Conservation (phyloP, 352 stramenopile species). For the Phytophthora macrochlamydospora region DNA sequence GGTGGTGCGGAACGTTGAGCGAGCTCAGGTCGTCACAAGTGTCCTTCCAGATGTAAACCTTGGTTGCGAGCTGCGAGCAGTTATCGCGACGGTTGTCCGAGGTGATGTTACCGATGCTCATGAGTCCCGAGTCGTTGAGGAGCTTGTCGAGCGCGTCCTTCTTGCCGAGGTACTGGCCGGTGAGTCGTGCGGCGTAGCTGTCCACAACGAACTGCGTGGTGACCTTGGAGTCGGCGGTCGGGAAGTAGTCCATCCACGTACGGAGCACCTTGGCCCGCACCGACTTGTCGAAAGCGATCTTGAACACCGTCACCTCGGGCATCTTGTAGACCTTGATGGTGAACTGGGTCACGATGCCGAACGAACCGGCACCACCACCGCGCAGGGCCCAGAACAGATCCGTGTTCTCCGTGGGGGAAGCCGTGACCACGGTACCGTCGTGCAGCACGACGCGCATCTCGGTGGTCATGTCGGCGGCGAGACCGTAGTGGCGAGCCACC, state of each 20-base stretch:
- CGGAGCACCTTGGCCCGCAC: slow-evolving; percentile 39
- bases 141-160: slow-evolving; percentile 38
- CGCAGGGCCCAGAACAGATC: slow-evolving; percentile 57
- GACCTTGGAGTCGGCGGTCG: slow-evolving; percentile 40
- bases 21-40: slow-evolving; percentile 46
- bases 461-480: slow-evolving; percentile 49
- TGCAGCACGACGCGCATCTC: slow-evolving; percentile 56
- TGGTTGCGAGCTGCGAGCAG: slow-evolving; percentile 51
- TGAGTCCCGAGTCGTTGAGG: slow-evolving; percentile 43
- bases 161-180: slow-evolving; percentile 47
- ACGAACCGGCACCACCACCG: slow-evolving; percentile 53
- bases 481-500: slow-evolving; percentile 46
- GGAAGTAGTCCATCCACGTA: slow-evolving; percentile 61
- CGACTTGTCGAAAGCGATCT: slow-evolving; percentile 41
- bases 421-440: slow-evolving; percentile 48
- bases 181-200: slow-evolving; percentile 30
- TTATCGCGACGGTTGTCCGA: slow-evolving; percentile 41
- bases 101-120: slow-evolving; percentile 37
- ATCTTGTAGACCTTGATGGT: slow-evolving; percentile 54
- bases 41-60: slow-evolving; percentile 49
- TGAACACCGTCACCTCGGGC: slow-evolving; percentile 47
- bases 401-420: slow-evolving; percentile 38
- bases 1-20: slow-evolving; percentile 38
- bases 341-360: slow-evolving; percentile 61
- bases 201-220: slow-evolving; percentile 63